Evolutionary conservation across 2,329 filamentous ascomycete species (phyloP).

Genomic region (Stenocarpella maydis): DNA sequence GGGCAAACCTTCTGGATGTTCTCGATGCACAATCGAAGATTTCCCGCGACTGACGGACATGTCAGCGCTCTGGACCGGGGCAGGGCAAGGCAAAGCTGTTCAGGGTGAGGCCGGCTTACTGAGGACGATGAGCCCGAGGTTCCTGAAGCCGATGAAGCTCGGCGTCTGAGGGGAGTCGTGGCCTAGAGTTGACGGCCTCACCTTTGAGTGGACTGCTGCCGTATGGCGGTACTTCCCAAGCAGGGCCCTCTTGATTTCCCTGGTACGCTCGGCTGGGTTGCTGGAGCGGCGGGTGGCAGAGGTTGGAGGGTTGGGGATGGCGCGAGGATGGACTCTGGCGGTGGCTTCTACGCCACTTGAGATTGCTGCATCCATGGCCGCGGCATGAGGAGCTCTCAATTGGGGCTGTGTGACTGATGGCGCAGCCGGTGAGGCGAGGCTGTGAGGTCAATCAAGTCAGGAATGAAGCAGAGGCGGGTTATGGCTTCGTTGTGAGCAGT

Average conservation of each 20-base stretch:
- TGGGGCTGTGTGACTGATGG: not conserved
- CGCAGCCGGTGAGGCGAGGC: not conserved
- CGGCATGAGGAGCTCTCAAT: slow-evolving; percentile 23
- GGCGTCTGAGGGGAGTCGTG: slow-evolving; percentile 78
- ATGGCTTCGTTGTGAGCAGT: not conserved
- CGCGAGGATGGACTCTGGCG: slow-evolving; percentile 8
- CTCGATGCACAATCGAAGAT: slow-evolving; percentile 92
- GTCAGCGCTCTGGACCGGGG: not conserved
- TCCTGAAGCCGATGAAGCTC: slow-evolving; percentile 92
- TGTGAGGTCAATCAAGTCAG: not conserved
- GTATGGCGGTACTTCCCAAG: slow-evolving; percentile 86
- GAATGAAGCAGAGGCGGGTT: not conserved
- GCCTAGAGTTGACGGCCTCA: slow-evolving; percentile 82
- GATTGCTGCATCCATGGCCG: slow-evolving; percentile 31
- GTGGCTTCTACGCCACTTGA: slow-evolving; percentile 32
- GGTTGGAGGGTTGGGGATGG: slow-evolving; percentile 21
- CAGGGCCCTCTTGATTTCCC: slow-evolving; percentile 47
- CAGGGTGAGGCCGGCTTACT: slow-evolving; percentile 58
- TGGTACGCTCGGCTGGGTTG: slow-evolving; percentile 41
- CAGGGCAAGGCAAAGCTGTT: no score
- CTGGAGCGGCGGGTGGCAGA: slow-evolving; percentile 32
- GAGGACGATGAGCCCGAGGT: slow-evolving; percentile 93
- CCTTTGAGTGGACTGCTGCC: slow-evolving; percentile 79
- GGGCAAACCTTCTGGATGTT: slow-evolving; percentile 89
- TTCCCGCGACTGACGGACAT: slow-evolving; percentile 78